These are phyloP conservation scores for Fraxinus excelsior DNA, from an alignment of 257 asterid species.

Conservation along the genomic window DNA sequence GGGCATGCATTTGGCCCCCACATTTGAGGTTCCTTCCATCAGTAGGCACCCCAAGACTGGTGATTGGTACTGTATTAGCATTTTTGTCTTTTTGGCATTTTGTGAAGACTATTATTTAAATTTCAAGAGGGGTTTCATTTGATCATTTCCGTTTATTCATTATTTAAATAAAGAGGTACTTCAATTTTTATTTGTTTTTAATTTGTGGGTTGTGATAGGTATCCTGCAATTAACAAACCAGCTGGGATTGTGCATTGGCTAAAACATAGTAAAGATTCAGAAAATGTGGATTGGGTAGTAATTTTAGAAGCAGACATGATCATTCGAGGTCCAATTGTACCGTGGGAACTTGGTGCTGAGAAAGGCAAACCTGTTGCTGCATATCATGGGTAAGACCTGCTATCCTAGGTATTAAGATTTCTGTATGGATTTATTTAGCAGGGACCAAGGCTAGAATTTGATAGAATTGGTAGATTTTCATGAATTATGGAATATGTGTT, in stretches of 20 bases:
- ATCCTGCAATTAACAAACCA: constrained; percentile 98
- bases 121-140: background rate
- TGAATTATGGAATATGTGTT: background rate
- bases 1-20: constrained; percentile 98
- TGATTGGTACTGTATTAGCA: constrained; percentile 58
- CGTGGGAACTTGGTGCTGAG: constrained; percentile 99
- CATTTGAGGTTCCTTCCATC: constrained; percentile 72
- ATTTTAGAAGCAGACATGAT: constrained; percentile 97
- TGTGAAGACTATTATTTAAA: background rate
- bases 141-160: background rate
- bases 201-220: constrained; percentile 47
- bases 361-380: constrained; percentile 95
- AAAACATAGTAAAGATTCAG: constrained; percentile 79
- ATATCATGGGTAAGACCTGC: constrained; percentile 72
- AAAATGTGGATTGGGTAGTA: constrained; percentile 96
- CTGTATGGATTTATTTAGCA: background rate
- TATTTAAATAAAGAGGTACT: background rate
- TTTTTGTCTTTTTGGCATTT: background rate
- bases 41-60: constrained; percentile 70
- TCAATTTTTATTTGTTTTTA: constrained; percentile 6
- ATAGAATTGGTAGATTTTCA: background rate
- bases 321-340: constrained; percentile 86
- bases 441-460: background rate
- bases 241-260: constrained; percentile 97
- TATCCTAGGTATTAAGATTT: background rate